Percentiles rank a stretch among this genome's conserved stretches.
phyloP scores from a whole-genome alignment of 495 filamentous ascomycete species.

The Barbatosphaeria neglecta region DNA sequence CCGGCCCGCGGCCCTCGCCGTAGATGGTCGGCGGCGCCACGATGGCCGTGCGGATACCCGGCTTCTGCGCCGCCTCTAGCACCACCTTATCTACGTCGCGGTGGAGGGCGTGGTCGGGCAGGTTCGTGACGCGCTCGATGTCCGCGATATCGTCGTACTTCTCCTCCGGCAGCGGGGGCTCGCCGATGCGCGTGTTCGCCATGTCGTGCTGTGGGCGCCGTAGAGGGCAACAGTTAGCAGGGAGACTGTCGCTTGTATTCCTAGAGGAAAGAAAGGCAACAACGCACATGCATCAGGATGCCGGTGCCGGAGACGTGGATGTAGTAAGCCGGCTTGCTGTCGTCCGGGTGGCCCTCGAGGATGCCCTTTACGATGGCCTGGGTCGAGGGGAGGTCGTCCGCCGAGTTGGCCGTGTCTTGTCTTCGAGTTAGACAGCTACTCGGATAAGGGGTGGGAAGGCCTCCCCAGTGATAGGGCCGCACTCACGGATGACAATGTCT shows the following conservation, averaged over 20 bases:
- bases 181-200: slow-evolving; percentile 24
- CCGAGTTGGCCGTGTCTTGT: slow-evolving; percentile 37
- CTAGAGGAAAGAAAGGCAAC: not conserved
- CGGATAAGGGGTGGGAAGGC: too few relatives aligned
- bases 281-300: slow-evolving; percentile 26
- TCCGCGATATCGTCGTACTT: slow-evolving; percentile 23
- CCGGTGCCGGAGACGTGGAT: slow-evolving; percentile 37
- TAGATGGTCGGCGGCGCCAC: slow-evolving; percentile 74
- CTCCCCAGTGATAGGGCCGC: not conserved
- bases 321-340: slow-evolving; percentile 36
- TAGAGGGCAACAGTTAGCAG: not conserved
- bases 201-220: slow-evolving; percentile 18
- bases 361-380: slow-evolving; percentile 33
- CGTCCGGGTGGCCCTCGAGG: slow-evolving; percentile 28
- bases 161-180: slow-evolving; percentile 25
- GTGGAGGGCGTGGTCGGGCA: slow-evolving; percentile 30
- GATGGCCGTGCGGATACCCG: slow-evolving; percentile 53
- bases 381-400: slow-evolving; percentile 29
- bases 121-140: slow-evolving; percentile 18
- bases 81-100: slow-evolving; percentile 37
- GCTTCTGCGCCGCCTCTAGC: slow-evolving; percentile 22
- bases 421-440: not conserved
- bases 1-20: slow-evolving; percentile 57
- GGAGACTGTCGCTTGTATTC: not conserved
- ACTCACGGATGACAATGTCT: slow-evolving; percentile 56